These are phyloP conservation scores for Tranzscheliella williamsii DNA, from an alignment of 1,284 basidiomycete genomes.

Conservation along the genomic window DNA sequence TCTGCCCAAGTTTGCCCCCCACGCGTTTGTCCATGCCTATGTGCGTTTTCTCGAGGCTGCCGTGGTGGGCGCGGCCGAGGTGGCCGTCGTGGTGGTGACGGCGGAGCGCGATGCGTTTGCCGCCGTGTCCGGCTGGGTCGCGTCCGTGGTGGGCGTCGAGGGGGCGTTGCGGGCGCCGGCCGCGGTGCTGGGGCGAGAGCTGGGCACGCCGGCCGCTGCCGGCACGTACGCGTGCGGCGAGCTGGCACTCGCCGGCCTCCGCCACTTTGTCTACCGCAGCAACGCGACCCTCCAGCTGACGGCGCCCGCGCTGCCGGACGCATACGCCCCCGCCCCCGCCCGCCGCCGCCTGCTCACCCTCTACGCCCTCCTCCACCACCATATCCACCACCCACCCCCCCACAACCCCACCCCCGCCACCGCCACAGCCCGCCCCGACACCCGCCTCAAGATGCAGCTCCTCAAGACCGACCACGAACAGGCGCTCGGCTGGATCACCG, in stretches of 20 bases:
- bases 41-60: slow-evolving; percentile 70
- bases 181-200: too few relatives aligned
- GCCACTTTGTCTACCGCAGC: slow-evolving; percentile 94
- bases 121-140: slow-evolving; percentile 64
- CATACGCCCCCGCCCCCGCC: slow-evolving; percentile 72
- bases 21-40: slow-evolving; percentile 90
- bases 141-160: not conserved
- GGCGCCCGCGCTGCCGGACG: slow-evolving; percentile 76
- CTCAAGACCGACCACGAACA: slow-evolving; percentile 81
- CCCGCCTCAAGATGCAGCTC: slow-evolving; percentile 63
- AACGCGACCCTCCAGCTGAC: slow-evolving; percentile 84
- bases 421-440: slow-evolving; percentile 6
- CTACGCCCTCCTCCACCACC: slow-evolving; percentile 25
- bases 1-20: slow-evolving; percentile 88
- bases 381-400: slow-evolving; percentile 36
- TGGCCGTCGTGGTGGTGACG: slow-evolving; percentile 51
- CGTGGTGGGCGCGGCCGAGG: slow-evolving; percentile 4
- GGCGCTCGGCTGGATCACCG: slow-evolving; percentile 76
- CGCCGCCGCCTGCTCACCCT: slow-evolving; percentile 65
- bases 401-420: not conserved
- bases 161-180: not conserved
- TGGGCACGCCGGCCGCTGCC: not conserved
- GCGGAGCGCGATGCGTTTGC: slow-evolving; percentile 49
- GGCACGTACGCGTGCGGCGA: slow-evolving; percentile 62
- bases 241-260: slow-evolving; percentile 80